These are phyloP conservation scores for Oryza nivara DNA, from an alignment of 176 grass and related monocot genomes.

Conservation along the genomic window DNA sequence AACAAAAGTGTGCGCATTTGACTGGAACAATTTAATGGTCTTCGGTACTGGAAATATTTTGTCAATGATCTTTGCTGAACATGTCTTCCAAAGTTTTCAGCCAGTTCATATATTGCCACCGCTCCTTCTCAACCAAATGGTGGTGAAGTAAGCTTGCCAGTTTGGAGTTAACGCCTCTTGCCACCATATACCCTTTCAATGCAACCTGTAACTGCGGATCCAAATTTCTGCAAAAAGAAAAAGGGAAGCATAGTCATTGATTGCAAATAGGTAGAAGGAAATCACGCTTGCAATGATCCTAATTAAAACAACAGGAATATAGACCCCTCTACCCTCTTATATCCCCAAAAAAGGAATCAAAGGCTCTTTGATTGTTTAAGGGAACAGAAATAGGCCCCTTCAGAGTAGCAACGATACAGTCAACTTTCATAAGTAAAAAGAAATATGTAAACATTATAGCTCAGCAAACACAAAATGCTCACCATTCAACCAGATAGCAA, in stretches of 20 bases:
- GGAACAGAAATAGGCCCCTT: neutral
- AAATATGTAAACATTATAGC: neutral
- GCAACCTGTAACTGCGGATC: slow-evolving; percentile 55
- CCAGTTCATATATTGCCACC: slow-evolving; percentile 63
- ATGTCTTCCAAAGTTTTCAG: slow-evolving; percentile 46
- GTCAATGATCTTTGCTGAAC: slow-evolving; percentile 41
- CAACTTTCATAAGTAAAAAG: neutral
- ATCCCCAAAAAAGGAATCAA: neutral
- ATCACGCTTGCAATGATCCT: neutral
- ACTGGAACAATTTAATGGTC: neutral
- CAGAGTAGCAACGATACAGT: neutral
- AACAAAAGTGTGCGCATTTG: neutral
- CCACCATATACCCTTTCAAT: slow-evolving; percentile 53
- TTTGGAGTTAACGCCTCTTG: slow-evolving; percentile 57
- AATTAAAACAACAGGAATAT: neutral
- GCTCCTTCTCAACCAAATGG: slow-evolving; percentile 69
- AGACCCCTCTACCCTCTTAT: too few relatives aligned
- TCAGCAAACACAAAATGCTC: neutral
- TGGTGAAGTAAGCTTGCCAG: slow-evolving; percentile 49
- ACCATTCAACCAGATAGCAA: too few relatives aligned
- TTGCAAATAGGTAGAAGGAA: neutral
- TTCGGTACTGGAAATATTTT: neutral
- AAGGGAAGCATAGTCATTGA: slow-evolving; percentile 10
- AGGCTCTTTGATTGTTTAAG: neutral
- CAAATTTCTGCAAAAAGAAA: slow-evolving; percentile 55